Percentiles rank a stretch among this genome's conserved stretches.
These are phyloP conservation scores for Trametes versicolor DNA, from an alignment of 1,284 basidiomycete genomes.

Conservation along the genomic window DNA sequence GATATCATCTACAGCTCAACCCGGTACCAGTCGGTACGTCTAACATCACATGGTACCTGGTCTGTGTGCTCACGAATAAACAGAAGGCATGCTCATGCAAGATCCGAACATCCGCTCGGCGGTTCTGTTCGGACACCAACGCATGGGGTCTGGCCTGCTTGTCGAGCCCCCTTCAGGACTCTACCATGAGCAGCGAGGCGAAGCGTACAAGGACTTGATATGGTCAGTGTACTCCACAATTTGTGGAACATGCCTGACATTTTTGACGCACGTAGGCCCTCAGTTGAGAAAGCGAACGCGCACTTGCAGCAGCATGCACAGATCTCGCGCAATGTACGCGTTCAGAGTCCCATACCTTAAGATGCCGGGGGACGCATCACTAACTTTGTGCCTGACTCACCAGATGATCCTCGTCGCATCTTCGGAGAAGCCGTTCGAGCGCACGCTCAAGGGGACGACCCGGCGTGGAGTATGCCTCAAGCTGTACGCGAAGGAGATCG, in stretches of 20 bases:
- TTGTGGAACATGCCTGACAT: background rate
- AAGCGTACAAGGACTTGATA: slow-evolving; percentile 42
- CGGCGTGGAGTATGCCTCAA: slow-evolving; percentile 42
- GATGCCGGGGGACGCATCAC: too few relatives aligned
- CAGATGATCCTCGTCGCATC: slow-evolving; percentile 46
- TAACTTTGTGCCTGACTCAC: background rate
- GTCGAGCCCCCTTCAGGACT: slow-evolving; percentile 16
- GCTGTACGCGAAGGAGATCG: slow-evolving; percentile 44
- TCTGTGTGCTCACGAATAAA: too few relatives aligned
- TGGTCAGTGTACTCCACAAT: slow-evolving; percentile 34
- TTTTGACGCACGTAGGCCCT: slow-evolving; percentile 12
- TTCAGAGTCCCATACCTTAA: background rate
- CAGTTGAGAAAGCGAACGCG: slow-evolving; percentile 16
- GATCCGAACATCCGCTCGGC: slow-evolving; percentile 20
- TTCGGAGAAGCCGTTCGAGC: slow-evolving; percentile 42
- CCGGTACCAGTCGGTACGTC: slow-evolving; percentile 17
- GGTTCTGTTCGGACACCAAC: slow-evolving; percentile 26
- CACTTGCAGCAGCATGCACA: slow-evolving; percentile 8
- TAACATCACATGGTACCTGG: background rate
- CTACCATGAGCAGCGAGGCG: slow-evolving; percentile 35
- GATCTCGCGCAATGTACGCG: slow-evolving; percentile 14
- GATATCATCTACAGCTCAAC: slow-evolving; percentile 11
- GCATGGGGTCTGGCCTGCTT: slow-evolving; percentile 21
- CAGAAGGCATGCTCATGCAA: slow-evolving; percentile 21
- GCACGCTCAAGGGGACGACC: slow-evolving; percentile 46